Evolutionary conservation across 768 basidiomycete species (phyloP), one percentile per base, ranked within the genome.

Genomic region (Lentinula edodes): DNA sequence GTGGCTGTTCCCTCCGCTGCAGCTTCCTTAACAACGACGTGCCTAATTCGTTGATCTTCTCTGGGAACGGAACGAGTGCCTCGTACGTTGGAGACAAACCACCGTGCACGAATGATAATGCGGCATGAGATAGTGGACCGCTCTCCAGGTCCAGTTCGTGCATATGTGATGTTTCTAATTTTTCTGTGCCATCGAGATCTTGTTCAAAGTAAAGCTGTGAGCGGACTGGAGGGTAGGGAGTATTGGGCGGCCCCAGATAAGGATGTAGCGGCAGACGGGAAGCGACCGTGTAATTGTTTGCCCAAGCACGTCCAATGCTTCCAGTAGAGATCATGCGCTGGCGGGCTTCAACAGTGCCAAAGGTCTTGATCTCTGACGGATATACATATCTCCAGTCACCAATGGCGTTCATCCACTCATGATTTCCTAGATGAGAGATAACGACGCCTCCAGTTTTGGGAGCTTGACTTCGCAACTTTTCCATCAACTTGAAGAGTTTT

Each of bases 321-420:
- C 95, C 95, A 2, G 83, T 82, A 28, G 87, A 83, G 23, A 97
- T 69, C 68, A 86, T 84, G 61, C 85, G 82, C 74, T 92, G 87
- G 39, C 95, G 90, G 0, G 81, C 79, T 45, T 80, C 78, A 55
- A 89, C 78, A 28, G 82, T 79, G 16, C 91, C 93, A 66, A 93
- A 95, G 1, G 91, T 94, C 56, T 84, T 79, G 53, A 96, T 85
- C 68, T 97, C 95, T 32, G 83, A 80, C 8, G 85, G 81, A 66
- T 86, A 89, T 32, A 96, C 94, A 65, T 95, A 97, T 81, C 93
- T 85, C 93, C 93, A 95, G 72, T 95, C 93, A 63, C 92, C 90
- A 62, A 93, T 87, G 13, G 83, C 86, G 65, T 95, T 95, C 93
- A 98, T 97, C 80, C 89, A 88, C 72, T 98, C 97, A 66, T 99